These are phyloP conservation scores for Arthroderma uncinatum DNA, from an alignment of 2,329 filamentous ascomycete species.

Conservation along the genomic window DNA sequence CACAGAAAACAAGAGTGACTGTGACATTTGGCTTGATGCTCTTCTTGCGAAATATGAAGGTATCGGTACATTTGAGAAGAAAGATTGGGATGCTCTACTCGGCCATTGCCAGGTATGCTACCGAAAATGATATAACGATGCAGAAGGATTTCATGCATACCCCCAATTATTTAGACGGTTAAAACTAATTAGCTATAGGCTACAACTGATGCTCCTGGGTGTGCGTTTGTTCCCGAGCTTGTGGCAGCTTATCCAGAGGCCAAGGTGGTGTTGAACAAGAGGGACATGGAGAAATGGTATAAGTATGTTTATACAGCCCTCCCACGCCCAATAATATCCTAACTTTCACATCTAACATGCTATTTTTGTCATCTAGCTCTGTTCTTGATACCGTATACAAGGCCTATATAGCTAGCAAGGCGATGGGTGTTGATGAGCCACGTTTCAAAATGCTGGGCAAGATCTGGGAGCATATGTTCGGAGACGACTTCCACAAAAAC, in stretches of 20 bases:
- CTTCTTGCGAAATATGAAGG: conserved; percentile 52
- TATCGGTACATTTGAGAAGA: conserved; percentile 50
- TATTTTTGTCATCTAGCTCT: neutral
- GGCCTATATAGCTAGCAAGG: neutral
- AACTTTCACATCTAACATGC: neutral
- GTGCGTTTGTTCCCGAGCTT: conserved; percentile 57
- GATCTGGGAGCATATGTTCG: neutral
- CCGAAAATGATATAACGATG: too few relatives aligned
- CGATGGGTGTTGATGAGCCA: neutral
- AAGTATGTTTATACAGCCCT: neutral
- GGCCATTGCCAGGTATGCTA: conserved; percentile 44
- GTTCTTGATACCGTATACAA: conserved; percentile 2
- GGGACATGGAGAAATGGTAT: conserved; percentile 54
- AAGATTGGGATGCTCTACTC: conserved; percentile 59
- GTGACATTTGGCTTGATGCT: conserved; percentile 60
- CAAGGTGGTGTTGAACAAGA: conserved; percentile 57
- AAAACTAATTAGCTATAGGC: conserved; percentile 32
- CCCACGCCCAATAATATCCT: neutral
- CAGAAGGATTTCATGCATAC: too few relatives aligned
- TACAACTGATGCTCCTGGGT: conserved; percentile 58
- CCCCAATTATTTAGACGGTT: too few relatives aligned
- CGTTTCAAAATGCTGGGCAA: neutral
- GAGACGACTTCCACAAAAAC: conserved; percentile 50
- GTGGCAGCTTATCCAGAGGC: conserved; percentile 62
- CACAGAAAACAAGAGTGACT: conserved; percentile 57